Evolutionary conservation across 148 eudicot species (phyloP), one percentile per base, ranked within the genome.

Genomic region (Chenopodium quinoa): DNA sequence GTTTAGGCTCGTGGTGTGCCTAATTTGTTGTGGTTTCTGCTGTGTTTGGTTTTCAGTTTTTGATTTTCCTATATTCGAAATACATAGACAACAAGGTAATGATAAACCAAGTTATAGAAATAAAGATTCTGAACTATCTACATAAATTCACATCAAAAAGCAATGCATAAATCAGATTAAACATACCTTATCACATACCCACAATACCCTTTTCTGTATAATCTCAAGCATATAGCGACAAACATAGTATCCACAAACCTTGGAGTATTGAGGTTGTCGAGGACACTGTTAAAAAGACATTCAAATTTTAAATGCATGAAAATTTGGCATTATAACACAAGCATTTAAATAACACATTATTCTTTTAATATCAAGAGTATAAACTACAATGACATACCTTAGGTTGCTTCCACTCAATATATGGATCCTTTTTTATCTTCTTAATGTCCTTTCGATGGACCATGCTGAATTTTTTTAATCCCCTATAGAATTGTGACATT

Each of bases 181-280:
- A 37, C 40, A 37, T 67, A 31, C 40, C 71, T 67, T 67, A n/a
- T 73, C 76, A 2, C 62, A 60, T 25, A 73, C 25, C 32, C 48
- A 6, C 13, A 4, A 65, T 75, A 22, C 65, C 31, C 63, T 75
- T 4, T 7, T 54, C 13, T 56, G 56, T 7, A 54, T 19, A 16
- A 13, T 52, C 78, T 75, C 78, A 29, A 52, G 32, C 34, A 75
- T 75, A 20, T 75, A 75, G 11, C 66, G 78, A 31, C 71, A 67
- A 1, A 67, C 34, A 31, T 67, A 67, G 31, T 67, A 67, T 31
- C 71, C 71, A 67, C 66, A 75, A 56, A 23, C 63, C 2, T 23
- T 31, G 1, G 11, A 4, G 22, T 10, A 52, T 13, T 13, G 12
- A 22, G 78, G n/a, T 29, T 75, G 78, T 54, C 44, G 66, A 75